Evolutionary conservation across 148 eudicot species (phyloP).

Genomic region (Amaranthus cruentus): DNA sequence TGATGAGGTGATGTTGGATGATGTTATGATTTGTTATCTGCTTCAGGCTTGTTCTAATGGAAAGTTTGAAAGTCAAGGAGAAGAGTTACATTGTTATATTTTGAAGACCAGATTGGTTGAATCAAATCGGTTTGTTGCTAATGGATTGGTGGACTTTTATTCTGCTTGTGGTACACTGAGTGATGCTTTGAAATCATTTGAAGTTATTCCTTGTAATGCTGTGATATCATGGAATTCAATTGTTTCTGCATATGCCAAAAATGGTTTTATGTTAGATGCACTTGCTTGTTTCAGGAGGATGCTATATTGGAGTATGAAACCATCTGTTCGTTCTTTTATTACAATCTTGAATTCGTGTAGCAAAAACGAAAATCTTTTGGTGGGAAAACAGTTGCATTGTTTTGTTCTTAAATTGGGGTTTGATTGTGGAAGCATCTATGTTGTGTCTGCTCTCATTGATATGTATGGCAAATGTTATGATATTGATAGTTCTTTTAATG

Average conservation of each 20-base stretch:
- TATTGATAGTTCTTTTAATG: conserved; percentile 41
- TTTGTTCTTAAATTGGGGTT: conserved; percentile 51
- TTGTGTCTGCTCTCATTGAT: conserved; percentile 75
- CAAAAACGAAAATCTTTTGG: conserved; percentile 26
- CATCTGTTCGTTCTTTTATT: conserved; percentile 57
- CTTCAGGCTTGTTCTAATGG: conserved; percentile 57
- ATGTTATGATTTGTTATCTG: conserved; percentile 63
- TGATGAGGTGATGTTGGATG: conserved; percentile 60
- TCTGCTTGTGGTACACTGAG: conserved; percentile 58
- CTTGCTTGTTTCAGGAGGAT: conserved; percentile 42
- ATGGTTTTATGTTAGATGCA: conserved; percentile 42
- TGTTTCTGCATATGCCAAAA: conserved; percentile 47
- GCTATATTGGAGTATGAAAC: conserved; percentile 61
- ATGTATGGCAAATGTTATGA: conserved; percentile 88
- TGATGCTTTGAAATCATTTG: conserved; percentile 52
- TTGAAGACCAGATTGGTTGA: conserved; percentile 49
- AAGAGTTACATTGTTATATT: conserved; percentile 61
- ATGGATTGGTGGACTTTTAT: conserved; percentile 79
- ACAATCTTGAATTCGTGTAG: conserved; percentile 63
- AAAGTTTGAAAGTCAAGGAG: conserved; percentile 49
- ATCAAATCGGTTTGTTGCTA: conserved; percentile 57
- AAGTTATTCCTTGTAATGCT: conserved; percentile 49
- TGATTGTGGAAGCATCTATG: conserved; percentile 40
- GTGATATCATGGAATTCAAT: conserved; percentile 87
- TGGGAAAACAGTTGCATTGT: conserved; percentile 66